Conservation (phyloP, 1,284 basidiomycete species). For the Marasmius sp. region DNA sequence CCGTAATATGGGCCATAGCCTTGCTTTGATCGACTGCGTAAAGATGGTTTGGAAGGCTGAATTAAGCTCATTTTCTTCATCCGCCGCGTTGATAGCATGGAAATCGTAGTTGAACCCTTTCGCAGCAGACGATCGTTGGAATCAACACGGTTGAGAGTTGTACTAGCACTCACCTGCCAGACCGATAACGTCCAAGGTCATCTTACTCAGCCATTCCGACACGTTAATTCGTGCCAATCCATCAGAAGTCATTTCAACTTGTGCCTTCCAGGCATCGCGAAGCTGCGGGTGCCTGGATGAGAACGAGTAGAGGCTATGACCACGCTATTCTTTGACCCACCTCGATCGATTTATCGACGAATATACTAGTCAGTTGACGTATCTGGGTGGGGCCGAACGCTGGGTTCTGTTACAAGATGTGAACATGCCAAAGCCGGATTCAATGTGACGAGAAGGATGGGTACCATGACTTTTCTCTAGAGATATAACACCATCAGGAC, state of each 20-base stretch:
- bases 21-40: conserved; percentile 21
- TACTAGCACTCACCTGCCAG: conserved; percentile 45
- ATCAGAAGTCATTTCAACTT: conserved; percentile 26
- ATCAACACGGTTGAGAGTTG: background rate
- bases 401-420: conserved; percentile 8
- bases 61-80: conserved; percentile 44
- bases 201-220: conserved; percentile 51
- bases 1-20: conserved; percentile 32
- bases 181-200: conserved; percentile 71
- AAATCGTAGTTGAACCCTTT: conserved; percentile 71
- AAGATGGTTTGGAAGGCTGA: conserved; percentile 48
- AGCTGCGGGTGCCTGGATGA: conserved; percentile 31
- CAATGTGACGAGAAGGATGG: background rate
- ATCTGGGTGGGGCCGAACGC: conserved; percentile 13
- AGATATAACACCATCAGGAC: background rate
- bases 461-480: conserved; percentile 14
- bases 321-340: background rate
- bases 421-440: background rate
- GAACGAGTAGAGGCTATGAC: background rate
- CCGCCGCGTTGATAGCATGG: conserved; percentile 39
- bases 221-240: conserved; percentile 42
- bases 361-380: conserved; percentile 11
- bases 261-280: conserved; percentile 41
- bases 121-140: background rate
- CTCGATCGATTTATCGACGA: conserved; percentile 12